Conservation (phyloP, 1,139 yeast species). For the Suhomyces guaymorum region DNA sequence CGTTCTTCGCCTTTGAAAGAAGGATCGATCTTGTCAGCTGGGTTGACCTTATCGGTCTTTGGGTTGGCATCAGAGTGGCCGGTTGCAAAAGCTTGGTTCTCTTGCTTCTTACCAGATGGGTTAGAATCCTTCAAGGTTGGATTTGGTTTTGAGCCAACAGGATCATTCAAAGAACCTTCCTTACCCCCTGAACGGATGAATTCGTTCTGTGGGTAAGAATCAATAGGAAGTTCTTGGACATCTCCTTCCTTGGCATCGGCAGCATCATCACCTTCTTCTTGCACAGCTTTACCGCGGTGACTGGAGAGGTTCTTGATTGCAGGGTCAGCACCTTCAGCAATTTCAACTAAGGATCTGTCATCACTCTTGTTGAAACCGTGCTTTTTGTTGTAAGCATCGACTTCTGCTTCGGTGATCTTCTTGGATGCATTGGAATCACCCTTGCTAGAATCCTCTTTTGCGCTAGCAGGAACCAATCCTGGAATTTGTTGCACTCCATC, state of each 20-base stretch:
- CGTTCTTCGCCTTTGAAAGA: constrained; percentile 1
- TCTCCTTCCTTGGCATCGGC: constrained; percentile 7
- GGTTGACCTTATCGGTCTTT: background rate
- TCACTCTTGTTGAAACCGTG: constrained; percentile 26
- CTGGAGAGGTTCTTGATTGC: constrained; percentile 20
- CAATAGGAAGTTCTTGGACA: constrained; percentile 18
- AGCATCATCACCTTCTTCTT: constrained; percentile 11
- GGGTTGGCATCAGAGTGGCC: constrained; percentile 4
- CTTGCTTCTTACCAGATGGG: constrained; percentile 4
- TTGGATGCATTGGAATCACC: constrained; percentile 7
- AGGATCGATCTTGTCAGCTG: constrained; percentile 6
- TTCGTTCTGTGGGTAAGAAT: constrained; percentile 14
- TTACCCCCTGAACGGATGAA: constrained; percentile 21
- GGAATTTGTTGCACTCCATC: constrained; percentile 16
- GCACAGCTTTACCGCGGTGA: constrained; percentile 17
- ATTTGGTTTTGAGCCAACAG: constrained; percentile 1
- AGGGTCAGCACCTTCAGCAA: constrained; percentile 29
- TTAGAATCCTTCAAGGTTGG: constrained; percentile 5
- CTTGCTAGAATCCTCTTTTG: no score
- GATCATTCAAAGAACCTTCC: constrained; percentile 14
- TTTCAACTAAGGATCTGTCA: constrained; percentile 30
- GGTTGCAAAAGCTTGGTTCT: constrained; percentile 5
- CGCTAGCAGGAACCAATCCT: constrained; percentile 11
- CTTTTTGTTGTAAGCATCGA: constrained; percentile 30
- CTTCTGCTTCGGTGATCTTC: constrained; percentile 23